Base-by-base conservation (phyloP, 106 monocot species). In the Dendrobium catenatum region DNA sequence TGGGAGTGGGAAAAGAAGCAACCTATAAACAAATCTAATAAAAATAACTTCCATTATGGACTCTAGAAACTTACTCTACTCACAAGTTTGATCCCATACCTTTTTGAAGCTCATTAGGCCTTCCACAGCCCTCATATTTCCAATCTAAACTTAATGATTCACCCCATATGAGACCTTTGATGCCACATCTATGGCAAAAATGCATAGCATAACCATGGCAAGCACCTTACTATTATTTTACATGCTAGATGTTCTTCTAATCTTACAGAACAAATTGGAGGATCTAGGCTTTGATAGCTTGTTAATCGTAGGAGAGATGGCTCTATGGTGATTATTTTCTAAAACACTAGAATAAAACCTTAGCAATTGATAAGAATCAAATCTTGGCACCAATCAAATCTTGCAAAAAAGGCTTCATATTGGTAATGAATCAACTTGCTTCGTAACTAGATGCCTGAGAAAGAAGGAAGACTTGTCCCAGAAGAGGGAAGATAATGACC, bases 21-120 rank as follows among this genome's bases (percentile, higher is more conserved):
- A 43, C 48, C 76, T 76, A 44, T 41, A 76, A 76, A 49, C 47
- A 76, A 48, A 76, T 27, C 16, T 11, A 76, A 49, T 27, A 9
- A 26, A 49, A 48, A 49, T 24, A 44, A 49, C 26, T 26, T 76
- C 1, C 48, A 46, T 48, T 42, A 76, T 74, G 46, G 27, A 74
- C 76, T 20, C 26, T 29, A 48, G 20, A 49, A 9, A 4, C 27
- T 74, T 42, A 43, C 72, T 72, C 15, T 33, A 4, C 49, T 26
- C 10, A 49, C 74, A 46, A 27, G 26, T 19, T 26, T 13, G 49
- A 49, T 47, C 48, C 11, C 76, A 43, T 76, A 76, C 49, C 74
- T 74, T 49, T 18, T 24, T 8, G 51, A 76, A 2, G 15, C 16
- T 48, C 48, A 26, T 49, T 29, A 76, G 26, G 11, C 27, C 49